phyloP scores from a whole-genome alignment of 768 basidiomycete species.

The Tricholoma furcatifolium region DNA sequence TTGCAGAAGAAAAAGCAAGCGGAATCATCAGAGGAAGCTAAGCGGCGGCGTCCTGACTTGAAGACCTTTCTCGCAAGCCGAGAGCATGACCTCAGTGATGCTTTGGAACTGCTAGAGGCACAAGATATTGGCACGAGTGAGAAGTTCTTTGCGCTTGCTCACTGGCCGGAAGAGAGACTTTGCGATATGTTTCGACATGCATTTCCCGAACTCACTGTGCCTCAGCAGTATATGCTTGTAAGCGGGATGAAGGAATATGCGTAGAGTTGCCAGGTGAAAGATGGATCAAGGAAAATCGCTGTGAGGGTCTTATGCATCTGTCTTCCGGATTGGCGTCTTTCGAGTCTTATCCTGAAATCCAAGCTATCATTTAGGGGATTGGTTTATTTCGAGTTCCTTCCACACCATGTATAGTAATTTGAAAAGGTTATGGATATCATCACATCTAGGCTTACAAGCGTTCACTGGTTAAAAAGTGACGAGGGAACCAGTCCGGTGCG shows the following conservation, averaged over 20 bases:
- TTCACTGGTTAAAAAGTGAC: conserved; percentile 43
- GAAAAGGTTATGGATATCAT: too few species aligned
- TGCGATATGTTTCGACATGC: conserved; percentile 1
- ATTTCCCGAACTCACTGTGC: not conserved
- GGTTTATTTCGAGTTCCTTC: too few species aligned
- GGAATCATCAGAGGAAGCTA: too few species aligned
- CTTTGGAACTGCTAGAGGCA: not conserved
- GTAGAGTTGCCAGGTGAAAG: too few species aligned
- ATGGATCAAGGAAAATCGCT: too few species aligned
- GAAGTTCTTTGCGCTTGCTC: conserved; percentile 5
- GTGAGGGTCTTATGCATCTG: too few species aligned
- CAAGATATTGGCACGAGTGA: conserved; percentile 6
- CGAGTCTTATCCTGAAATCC: too few species aligned
- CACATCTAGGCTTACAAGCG: not conserved
- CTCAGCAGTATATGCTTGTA: conserved; percentile 7
- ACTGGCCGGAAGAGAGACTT: conserved; percentile 4
- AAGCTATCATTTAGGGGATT: too few species aligned
- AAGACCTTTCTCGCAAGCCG: not conserved
- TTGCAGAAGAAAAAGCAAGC: too few species aligned
- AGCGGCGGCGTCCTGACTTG: not conserved
- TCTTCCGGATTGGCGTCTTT: too few species aligned
- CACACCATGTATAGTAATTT: too few species aligned
- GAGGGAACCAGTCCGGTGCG: conserved; percentile 63
- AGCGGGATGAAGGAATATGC: conserved; percentile 5
- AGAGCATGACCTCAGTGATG: not conserved